Base-by-base conservation (phyloP, 2,329 filamentous ascomycete genomes). In the Aspergillus nomiae region DNA sequence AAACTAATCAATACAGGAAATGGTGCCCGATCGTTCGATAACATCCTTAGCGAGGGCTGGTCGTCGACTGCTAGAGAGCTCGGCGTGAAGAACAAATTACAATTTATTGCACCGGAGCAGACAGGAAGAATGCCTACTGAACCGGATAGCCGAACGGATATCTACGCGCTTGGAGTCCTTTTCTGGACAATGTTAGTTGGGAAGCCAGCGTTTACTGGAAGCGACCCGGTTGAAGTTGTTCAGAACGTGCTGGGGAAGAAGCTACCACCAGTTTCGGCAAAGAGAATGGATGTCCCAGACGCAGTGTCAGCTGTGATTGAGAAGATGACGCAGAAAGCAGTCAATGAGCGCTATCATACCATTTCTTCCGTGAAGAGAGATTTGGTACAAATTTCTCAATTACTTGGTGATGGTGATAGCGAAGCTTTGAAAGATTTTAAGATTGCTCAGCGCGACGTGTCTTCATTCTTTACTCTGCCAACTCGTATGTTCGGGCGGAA, bases 31-130 rank as follows among this genome's bases (percentile, higher is more conserved):
- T 92, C 92, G 0, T 97, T 97, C 69, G 94, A 97, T 77, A 92
- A 97, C 78, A 92, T 94, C 5, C 83, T 98, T 51, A 94, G 92
- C 71, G 90, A 91, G 24, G 93, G 93, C 38, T 98, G 94, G 94
- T 91, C 90, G 12, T 86, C 86, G 0, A 80, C 97, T 11, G 94
- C 92, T 14, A 90, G 90, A 63, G 92, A 97, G 75, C 80, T 93
- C 9, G 94, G 94, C 2, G 92, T 93, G 46, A 93, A 92, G 78
- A 90, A 94, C 73, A 97, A 96, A 77, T 83, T 98, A 24, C 88
- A 94, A 58, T 97, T 92, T 74, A 96, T 97, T 74, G 94, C 93
- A 54, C 94, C 94, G 0, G 94, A 98, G 74, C 94, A 97, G 81
- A 97, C 94, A 2, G 94, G 94, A 16, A 89, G 94, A 24, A 90